These are phyloP conservation scores for Beta vulgaris DNA, from an alignment of 148 eudicot species.

Conservation along the genomic window DNA sequence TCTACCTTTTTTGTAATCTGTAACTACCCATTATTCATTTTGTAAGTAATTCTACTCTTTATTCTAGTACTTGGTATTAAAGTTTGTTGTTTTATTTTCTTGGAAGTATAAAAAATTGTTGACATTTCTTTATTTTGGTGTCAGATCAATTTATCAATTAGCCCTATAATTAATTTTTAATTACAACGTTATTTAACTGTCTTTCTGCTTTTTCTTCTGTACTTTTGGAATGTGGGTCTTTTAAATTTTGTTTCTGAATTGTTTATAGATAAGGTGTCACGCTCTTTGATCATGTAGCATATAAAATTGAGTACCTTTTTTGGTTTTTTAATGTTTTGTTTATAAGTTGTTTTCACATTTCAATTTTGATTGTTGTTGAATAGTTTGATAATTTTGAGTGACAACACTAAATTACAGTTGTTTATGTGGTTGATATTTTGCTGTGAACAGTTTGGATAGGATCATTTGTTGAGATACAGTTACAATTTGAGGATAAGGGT, in stretches of 20 bases:
- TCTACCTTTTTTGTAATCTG: neutral
- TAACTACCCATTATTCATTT: slow-evolving; percentile 3
- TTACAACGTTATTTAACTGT: slow-evolving; percentile 27
- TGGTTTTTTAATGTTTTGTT: no score
- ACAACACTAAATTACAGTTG: neutral
- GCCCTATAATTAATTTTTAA: slow-evolving; percentile 11
- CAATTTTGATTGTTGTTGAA: slow-evolving; percentile 8
- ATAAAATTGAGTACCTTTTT: slow-evolving; percentile 11
- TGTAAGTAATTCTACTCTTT: slow-evolving; percentile 12
- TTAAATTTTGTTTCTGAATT: slow-evolving; percentile 7
- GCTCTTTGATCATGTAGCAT: slow-evolving; percentile 5
- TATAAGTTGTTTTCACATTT: slow-evolving; percentile 18
- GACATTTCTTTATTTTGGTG: slow-evolving; percentile 18
- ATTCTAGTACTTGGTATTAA: neutral
- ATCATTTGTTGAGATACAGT: slow-evolving; percentile 3
- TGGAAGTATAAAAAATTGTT: neutral
- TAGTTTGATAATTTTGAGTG: neutral
- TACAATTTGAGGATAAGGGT: slow-evolving; percentile 14
- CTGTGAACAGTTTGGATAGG: slow-evolving; percentile 17
- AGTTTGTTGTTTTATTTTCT: neutral
- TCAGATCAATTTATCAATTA: slow-evolving; percentile 28
- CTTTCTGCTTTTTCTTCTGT: slow-evolving; percentile 26
- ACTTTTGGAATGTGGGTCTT: slow-evolving; percentile 35
- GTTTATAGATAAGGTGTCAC: slow-evolving; percentile 19
- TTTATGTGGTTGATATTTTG: slow-evolving; percentile 21